Conservation (phyloP, 2,329 filamentous ascomycete genomes). For the Cordyceps javanica region DNA sequence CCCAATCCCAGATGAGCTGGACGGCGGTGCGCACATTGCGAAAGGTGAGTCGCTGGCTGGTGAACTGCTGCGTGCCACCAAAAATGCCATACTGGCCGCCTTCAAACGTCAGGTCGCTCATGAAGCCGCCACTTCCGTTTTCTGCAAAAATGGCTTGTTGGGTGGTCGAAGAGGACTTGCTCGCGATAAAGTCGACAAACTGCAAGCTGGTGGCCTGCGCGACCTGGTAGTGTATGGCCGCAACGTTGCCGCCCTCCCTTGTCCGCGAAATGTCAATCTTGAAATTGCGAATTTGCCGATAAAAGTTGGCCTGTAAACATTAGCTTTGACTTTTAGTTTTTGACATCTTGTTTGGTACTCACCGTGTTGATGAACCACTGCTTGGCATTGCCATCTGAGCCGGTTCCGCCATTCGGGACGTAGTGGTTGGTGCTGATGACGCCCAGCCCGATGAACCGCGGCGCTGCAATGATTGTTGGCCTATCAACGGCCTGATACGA, state of each 20-base stretch:
- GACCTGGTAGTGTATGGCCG: conserved; percentile 13
- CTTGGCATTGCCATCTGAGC: conserved; percentile 4
- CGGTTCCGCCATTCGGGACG: neutral
- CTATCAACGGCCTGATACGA: conserved; percentile 35
- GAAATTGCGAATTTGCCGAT: conserved; percentile 18
- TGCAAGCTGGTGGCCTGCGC: conserved; percentile 3
- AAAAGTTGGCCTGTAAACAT: conserved; percentile 17
- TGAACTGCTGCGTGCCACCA: conserved; percentile 62
- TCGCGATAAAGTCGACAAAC: neutral
- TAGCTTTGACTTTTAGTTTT: no score
- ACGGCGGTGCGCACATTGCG: conserved; percentile 54
- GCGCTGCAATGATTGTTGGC: conserved; percentile 46
- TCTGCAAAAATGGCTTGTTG: conserved; percentile 8
- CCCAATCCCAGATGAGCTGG: conserved; percentile 67
- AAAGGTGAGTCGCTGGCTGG: conserved; percentile 59
- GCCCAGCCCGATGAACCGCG: conserved; percentile 46
- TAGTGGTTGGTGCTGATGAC: conserved; percentile 43
- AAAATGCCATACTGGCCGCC: neutral
- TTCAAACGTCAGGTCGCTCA: neutral
- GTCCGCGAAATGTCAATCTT: neutral
- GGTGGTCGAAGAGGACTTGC: neutral
- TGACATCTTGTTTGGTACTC: no score
- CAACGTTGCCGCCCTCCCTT: conserved; percentile 8
- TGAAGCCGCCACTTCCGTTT: conserved; percentile 1
- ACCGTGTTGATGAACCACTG: conserved; percentile 6